Conservation (phyloP, 148 eudicot species). For the Rhododendron vialii region DNA sequence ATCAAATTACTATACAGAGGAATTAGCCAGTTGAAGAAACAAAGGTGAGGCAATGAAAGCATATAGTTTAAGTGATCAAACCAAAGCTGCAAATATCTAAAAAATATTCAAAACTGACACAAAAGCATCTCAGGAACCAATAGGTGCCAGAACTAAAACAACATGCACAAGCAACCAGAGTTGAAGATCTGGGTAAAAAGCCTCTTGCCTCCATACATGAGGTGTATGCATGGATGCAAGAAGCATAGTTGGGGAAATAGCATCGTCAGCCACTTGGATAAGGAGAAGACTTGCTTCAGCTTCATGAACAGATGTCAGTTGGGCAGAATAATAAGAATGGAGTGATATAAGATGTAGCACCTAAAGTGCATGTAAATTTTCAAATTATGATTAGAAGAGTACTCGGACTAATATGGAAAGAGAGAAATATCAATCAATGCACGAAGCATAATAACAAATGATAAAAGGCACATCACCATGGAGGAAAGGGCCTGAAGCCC, state of each 20-base stretch:
- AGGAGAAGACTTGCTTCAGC: not conserved
- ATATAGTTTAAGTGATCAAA: not conserved
- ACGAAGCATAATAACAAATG: not conserved
- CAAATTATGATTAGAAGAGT: not conserved
- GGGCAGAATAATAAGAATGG: not conserved
- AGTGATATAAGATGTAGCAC: not conserved
- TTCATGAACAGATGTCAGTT: not conserved
- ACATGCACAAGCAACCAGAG: not conserved
- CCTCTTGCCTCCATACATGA: not conserved
- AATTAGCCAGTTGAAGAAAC: not conserved
- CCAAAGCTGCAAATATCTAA: not conserved
- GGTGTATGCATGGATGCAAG: not conserved
- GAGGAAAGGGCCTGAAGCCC: conserved; percentile 78
- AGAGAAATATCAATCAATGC: not conserved
- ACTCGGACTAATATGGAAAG: not conserved
- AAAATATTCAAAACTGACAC: not conserved
- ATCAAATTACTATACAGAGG: not conserved
- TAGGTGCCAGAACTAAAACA: not conserved
- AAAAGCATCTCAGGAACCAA: not conserved
- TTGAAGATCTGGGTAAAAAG: not conserved
- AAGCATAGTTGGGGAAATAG: not conserved
- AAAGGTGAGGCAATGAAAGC: not conserved
- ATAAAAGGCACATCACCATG: conserved; percentile 38
- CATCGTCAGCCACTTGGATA: not conserved
- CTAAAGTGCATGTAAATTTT: not conserved